phyloP scores from a whole-genome alignment of 768 basidiomycete genomes.

The Hypholoma sublateritium region DNA sequence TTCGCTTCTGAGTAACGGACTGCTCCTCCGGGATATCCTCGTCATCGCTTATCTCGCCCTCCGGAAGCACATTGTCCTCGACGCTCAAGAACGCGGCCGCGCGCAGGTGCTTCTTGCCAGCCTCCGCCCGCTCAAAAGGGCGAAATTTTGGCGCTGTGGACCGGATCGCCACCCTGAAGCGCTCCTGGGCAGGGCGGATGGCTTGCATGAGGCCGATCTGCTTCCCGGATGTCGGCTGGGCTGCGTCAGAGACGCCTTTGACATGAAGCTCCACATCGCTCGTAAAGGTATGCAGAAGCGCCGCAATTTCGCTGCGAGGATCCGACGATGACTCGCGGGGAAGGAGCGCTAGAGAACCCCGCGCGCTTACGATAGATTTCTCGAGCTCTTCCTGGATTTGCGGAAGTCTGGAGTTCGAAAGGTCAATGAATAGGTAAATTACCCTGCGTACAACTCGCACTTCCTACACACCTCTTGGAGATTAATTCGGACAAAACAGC shows the following conservation, averaged over 20 bases:
- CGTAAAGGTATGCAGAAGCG: slow-evolving; percentile 45
- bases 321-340: slow-evolving; percentile 57
- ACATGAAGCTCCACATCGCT: slow-evolving; percentile 43
- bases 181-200: slow-evolving; percentile 47
- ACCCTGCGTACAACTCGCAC: too few relatives aligned
- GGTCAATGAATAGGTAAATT: not conserved
- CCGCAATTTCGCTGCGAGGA: slow-evolving; percentile 55
- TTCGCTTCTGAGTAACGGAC: not conserved
- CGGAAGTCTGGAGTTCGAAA: slow-evolving; percentile 50
- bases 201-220: slow-evolving; percentile 49
- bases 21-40: slow-evolving; percentile 4
- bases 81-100: slow-evolving; percentile 19
- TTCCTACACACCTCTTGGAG: slow-evolving; percentile 46
- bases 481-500: slow-evolving; percentile 63
- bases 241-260: slow-evolving; percentile 50
- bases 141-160: slow-evolving; percentile 57
- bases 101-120: slow-evolving; percentile 9
- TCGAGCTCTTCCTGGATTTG: slow-evolving; percentile 60
- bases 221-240: slow-evolving; percentile 6
- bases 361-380: slow-evolving; percentile 38
- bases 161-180: slow-evolving; percentile 48
- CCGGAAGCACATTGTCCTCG: slow-evolving; percentile 24
- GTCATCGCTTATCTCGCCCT: slow-evolving; percentile 10
- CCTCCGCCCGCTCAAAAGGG: slow-evolving; percentile 37
- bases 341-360: slow-evolving; percentile 26